These are phyloP conservation scores for Termitomyces sp. DNA, from an alignment of 768 basidiomycete species.

Conservation along the genomic window DNA sequence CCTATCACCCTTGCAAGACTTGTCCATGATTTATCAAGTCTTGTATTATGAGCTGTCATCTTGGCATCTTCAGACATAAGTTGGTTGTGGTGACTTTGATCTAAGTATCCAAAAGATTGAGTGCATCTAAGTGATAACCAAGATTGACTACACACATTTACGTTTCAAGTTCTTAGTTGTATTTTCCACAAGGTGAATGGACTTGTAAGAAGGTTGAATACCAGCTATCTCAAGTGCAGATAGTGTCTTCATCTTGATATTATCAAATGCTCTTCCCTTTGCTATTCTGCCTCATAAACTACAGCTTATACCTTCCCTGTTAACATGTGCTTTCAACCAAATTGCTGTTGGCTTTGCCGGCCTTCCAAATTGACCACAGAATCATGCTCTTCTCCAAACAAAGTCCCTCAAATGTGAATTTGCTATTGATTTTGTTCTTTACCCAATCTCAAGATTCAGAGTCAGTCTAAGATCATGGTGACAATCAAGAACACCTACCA, in stretches of 20 bases:
- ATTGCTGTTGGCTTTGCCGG: slow-evolving; percentile 20
- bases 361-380: slow-evolving; percentile 20
- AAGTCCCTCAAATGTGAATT: slow-evolving; percentile 23
- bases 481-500: slow-evolving; percentile 5
- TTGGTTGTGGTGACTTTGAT: not conserved
- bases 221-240: not conserved
- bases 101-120: not conserved
- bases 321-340: slow-evolving; percentile 23
- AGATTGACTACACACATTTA: not conserved
- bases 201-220: not conserved
- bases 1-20: not conserved
- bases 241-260: not conserved
- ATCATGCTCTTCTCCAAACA: slow-evolving; percentile 29
- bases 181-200: not conserved
- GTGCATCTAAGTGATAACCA: not conserved
- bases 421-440: slow-evolving; percentile 17
- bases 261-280: not conserved
- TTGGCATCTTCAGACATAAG: slow-evolving; percentile 4
- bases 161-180: not conserved
- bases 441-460: slow-evolving; percentile 20
- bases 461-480: not conserved
- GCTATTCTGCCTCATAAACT: not conserved
- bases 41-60: not conserved
- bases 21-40: not conserved
- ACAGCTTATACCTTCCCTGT: slow-evolving; percentile 20